A percentile compares a stretch with the other conserved stretches of the same genome.
phyloP scores from a whole-genome alignment of 2,329 filamentous ascomycete species.

The Boeremia exigua region DNA sequence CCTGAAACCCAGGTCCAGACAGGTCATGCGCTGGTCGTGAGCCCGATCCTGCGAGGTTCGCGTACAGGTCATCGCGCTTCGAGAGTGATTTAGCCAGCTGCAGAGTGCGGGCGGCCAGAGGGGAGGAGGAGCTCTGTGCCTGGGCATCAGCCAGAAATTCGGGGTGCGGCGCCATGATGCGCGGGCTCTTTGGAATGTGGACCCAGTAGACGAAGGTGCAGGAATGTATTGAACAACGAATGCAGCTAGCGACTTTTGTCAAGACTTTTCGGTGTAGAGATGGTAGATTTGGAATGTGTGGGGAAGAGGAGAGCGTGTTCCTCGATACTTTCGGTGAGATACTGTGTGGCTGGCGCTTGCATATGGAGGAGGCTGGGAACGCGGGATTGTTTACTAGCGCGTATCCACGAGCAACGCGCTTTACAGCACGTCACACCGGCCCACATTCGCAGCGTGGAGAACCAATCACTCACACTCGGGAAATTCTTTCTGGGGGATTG shows the following conservation, averaged over 20 bases:
- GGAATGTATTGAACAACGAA: constrained; percentile 10
- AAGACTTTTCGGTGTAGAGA: constrained; percentile 4
- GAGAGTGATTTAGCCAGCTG: constrained; percentile 37
- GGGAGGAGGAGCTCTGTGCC: constrained; percentile 35
- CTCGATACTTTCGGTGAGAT: constrained; percentile 10
- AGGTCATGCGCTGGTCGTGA: constrained; percentile 46
- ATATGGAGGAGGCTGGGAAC: constrained; percentile 15
- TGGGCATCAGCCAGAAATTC: constrained; percentile 27
- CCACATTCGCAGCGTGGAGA: background rate
- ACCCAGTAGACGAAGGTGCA: constrained; percentile 17
- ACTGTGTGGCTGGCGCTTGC: constrained; percentile 12
- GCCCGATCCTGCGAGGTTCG: constrained; percentile 42
- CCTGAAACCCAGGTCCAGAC: constrained; percentile 71
- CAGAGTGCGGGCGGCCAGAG: constrained; percentile 39
- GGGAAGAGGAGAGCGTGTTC: constrained; percentile 12
- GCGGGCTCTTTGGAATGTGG: constrained; percentile 21
- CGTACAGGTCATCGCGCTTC: constrained; percentile 32
- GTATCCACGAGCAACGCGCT: constrained; percentile 8
- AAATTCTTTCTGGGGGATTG: constrained; percentile 1
- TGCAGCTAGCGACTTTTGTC: constrained; percentile 10
- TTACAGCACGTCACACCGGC: background rate
- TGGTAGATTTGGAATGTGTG: constrained; percentile 16
- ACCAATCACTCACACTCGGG: constrained; percentile 1
- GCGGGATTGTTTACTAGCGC: constrained; percentile 11
- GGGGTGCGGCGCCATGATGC: constrained; percentile 41